Base-by-base conservation (phyloP, 2,329 filamentous ascomycete genomes). In the Penicillium occitanis region DNA sequence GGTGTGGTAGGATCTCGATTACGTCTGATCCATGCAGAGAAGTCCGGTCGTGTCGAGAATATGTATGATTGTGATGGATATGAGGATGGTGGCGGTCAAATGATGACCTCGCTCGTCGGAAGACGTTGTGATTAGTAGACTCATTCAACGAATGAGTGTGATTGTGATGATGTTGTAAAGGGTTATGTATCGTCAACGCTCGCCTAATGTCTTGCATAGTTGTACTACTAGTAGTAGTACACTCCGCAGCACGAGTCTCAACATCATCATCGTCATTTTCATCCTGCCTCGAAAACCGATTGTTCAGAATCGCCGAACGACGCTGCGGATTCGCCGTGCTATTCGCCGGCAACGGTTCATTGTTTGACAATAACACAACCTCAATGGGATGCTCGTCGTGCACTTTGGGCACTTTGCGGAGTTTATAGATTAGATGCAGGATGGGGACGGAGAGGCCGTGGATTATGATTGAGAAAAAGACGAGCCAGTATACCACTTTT, bases 401-500 rank as follows among this genome's bases (percentile, higher is more conserved):
- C 33, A 80, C 71, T 2, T 66, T 70, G 3, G 70, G 69, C 8
- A 79, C 74, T n/a, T 69, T 68, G 51, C 73, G 70, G 30, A 70
- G 67, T 59, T 69, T 73, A 67, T 78, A 78, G 50, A 78, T 68
- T 8, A 69, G 57, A 66, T 76, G 74, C 22, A 79, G 72, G 2
- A 72, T 64, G 0, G 78, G 78, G 22, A 79, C 75, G 1, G 77
- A 79, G 13, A 80, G 68, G 10, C 77, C 77, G 67, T 80, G 78
- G n/a, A 77, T 68, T 11, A 80, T 66, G 35, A 79, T 76, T 1
- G 76, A 78, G 68, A 78, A 78, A 37, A 82, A 69, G 0, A 82
- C 80, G 3, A 82, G 76, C 74, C 76, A 82, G 69, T 82, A 83
- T 1, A 82, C 81, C 5, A 81, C 78, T 77, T 48, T 53, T n/a